Conservation (phyloP, 2,329 filamentous ascomycete genomes). For the Aspergillus eucalypticola region DNA sequence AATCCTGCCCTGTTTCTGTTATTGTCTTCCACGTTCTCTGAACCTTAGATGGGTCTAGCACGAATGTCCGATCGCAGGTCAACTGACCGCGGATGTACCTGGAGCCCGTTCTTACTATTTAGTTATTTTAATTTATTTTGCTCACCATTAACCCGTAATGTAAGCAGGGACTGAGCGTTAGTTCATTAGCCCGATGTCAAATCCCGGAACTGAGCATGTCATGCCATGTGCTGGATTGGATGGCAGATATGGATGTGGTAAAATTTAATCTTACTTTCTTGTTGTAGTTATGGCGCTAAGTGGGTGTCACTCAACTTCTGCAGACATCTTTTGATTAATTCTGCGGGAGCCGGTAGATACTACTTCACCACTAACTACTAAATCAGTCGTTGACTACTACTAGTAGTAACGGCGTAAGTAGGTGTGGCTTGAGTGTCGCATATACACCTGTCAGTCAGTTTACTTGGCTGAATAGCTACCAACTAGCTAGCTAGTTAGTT, state of each 20-base stretch:
- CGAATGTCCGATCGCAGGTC: slow-evolving; percentile 22
- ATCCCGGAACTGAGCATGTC: neutral
- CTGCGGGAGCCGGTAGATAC: neutral
- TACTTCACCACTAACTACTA: neutral
- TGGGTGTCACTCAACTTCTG: neutral
- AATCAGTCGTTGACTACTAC: neutral
- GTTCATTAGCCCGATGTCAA: neutral
- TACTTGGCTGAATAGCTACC: no score
- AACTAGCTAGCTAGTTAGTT: no score
- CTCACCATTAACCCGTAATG: neutral
- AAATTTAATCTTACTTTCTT: neutral
- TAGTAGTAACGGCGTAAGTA: no score
- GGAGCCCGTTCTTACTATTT: neutral
- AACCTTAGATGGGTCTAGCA: neutral
- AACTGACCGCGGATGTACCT: slow-evolving; percentile 17
- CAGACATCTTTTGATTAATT: neutral
- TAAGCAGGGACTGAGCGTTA: neutral
- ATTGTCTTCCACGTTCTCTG: neutral
- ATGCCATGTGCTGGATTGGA: slow-evolving; percentile 16
- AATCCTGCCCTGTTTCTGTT: neutral
- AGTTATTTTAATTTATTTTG: no score
- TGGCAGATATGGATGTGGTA: neutral
- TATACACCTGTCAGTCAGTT: no score
- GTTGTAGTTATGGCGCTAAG: neutral
- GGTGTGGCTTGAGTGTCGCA: no score